Conservation (phyloP, 139 green algal species). For the Medakamo hakoo region DNA sequence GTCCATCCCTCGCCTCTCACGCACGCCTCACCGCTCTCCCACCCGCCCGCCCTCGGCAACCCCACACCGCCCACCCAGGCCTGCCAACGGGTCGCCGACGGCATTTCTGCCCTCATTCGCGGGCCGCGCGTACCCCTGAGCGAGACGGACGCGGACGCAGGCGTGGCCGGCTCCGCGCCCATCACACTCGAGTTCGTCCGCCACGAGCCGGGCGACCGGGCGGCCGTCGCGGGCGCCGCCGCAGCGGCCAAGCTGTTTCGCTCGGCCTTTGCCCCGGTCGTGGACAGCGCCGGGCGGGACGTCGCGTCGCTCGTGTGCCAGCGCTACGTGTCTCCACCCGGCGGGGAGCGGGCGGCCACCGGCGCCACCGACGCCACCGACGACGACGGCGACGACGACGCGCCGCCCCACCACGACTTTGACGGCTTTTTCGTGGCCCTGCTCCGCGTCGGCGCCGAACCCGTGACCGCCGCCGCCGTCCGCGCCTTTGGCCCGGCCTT, state of each 20-base stretch:
- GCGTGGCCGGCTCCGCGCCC: too few relatives aligned
- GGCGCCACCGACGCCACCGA: too few relatives aligned
- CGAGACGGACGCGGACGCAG: too few relatives aligned
- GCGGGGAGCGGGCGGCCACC: not conserved
- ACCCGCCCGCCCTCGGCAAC: too few relatives aligned
- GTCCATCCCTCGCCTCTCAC: not conserved
- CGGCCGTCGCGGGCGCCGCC: not conserved
- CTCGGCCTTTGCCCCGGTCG: not conserved
- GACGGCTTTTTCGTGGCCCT: not conserved
- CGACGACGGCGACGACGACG: too few relatives aligned
- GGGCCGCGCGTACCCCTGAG: too few relatives aligned
- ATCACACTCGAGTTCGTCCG: too few relatives aligned
- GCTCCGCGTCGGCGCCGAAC: not conserved
- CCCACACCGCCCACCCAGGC: too few relatives aligned
- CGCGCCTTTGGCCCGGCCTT: not conserved
- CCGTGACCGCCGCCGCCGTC: not conserved
- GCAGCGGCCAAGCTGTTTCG: not conserved
- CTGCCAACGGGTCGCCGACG: too few relatives aligned
- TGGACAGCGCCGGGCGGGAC: not conserved
- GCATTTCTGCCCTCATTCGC: too few relatives aligned
- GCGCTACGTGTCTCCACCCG: too few relatives aligned
- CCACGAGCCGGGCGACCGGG: too few relatives aligned
- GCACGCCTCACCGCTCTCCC: not conserved
- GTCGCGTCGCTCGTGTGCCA: not conserved
- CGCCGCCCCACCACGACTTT: not conserved